These are phyloP conservation scores for Pyrenula massariospora DNA, from an alignment of 495 filamentous ascomycete genomes.

Conservation along the genomic window DNA sequence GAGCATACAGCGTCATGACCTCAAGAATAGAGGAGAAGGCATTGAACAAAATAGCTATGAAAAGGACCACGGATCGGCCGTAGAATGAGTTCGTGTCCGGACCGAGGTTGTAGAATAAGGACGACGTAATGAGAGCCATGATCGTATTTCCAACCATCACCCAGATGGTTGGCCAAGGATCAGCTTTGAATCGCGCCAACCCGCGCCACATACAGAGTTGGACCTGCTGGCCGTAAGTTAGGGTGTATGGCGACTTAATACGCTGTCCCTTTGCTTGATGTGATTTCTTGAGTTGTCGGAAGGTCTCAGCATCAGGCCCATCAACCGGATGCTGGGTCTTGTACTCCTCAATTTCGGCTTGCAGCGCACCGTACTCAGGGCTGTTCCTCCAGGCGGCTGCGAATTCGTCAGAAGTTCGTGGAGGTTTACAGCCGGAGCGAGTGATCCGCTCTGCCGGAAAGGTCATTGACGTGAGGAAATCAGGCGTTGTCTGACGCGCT, in stretches of 20 bases:
- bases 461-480: constrained; percentile 74
- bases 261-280: constrained; percentile 44
- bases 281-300: constrained; percentile 53
- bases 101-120: constrained; percentile 68
- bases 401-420: constrained; percentile 69
- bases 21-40: constrained; percentile 71
- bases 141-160: constrained; percentile 60
- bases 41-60: constrained; percentile 80
- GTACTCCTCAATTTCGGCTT: constrained; percentile 61
- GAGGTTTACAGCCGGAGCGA: constrained; percentile 45
- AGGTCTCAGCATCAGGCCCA: constrained; percentile 52
- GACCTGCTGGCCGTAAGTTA: constrained; percentile 62
- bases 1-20: constrained; percentile 68
- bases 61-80: constrained; percentile 68
- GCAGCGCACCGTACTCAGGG: constrained; percentile 49
- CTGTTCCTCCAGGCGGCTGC: constrained; percentile 64
- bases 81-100: constrained; percentile 58
- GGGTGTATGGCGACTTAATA: constrained; percentile 60
- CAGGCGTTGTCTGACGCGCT: constrained; percentile 59
- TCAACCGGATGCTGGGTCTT: constrained; percentile 49
- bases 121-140: constrained; percentile 69
- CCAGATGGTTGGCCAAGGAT: constrained; percentile 59
- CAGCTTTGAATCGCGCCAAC: constrained; percentile 52
- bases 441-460: constrained; percentile 55
- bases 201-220: constrained; percentile 64